phyloP scores from a whole-genome alignment of 2,329 filamentous ascomycete genomes.

The Nemania abortiva region DNA sequence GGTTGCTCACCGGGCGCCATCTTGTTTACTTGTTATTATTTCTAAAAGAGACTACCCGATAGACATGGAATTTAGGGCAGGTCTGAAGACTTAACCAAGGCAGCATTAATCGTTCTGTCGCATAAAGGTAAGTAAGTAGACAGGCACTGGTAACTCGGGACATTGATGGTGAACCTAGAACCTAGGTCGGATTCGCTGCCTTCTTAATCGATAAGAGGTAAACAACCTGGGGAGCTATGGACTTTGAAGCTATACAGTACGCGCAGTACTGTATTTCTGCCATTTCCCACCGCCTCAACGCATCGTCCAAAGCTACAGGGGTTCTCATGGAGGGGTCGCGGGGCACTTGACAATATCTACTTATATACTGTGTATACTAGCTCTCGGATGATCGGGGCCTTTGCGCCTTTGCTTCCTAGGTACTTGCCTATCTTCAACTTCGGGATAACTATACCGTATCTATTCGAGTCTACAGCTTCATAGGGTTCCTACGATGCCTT shows the following conservation, averaged over 20 bases:
- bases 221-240: constrained; percentile 23
- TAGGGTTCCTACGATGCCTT: constrained; percentile 62
- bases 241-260: neutral
- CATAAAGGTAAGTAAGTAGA: neutral
- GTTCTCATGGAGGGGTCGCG: constrained; percentile 36
- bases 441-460: neutral
- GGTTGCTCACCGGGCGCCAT: constrained; percentile 47
- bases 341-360: constrained; percentile 19
- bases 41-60: neutral
- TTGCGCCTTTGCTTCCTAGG: neutral
- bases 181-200: constrained; percentile 6
- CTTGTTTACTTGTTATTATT: constrained; percentile 13
- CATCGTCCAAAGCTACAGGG: neutral
- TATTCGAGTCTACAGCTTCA: neutral
- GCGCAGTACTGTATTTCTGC: constrained; percentile 6
- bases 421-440: neutral
- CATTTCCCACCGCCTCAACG: constrained; percentile 17
- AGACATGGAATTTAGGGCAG: neutral
- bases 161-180: neutral
- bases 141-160: neutral
- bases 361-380: constrained; percentile 14
- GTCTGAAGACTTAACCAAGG: neutral
- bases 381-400: neutral
- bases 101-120: constrained; percentile 16
- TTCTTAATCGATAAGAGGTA: constrained; percentile 38